Evolutionary conservation across 2,329 filamentous ascomycete species (phyloP), one percentile per base, ranked within the genome.

Genomic region (Zopfia rhizophila): DNA sequence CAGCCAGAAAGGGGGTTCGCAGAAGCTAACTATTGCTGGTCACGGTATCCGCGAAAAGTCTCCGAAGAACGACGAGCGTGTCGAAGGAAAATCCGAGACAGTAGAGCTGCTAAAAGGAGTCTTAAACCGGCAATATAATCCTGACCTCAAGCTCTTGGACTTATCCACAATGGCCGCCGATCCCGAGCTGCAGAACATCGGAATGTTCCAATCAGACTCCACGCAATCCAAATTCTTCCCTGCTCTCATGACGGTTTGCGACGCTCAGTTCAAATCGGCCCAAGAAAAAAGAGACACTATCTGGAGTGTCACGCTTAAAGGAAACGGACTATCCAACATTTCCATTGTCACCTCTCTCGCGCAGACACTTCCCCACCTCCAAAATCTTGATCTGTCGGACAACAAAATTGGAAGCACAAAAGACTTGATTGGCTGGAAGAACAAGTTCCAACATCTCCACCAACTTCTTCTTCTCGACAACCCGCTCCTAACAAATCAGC

Each of bases 191-290:
- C 78, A 85, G 41, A 78, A 82, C 29, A 85, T 91, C 72, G 89
- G 89, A 25, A 88, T 93, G 62, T 91, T 96, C 67, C 82, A 85
- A 51, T 84, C 78, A 48, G 83, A 82, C 47, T 84, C 87, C 3
- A 86, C 86, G 1, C 85, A 89, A 32, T 83, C 88, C 53, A 99
- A 97, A 70, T 89, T 96, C 52, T 97, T 97, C 74, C 90, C 89
- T 39, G 93, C 90, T 1, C 79, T 97, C 51, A 96, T 97, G 89
- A 85, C 84, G 48, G 86, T 97, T 33, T 91, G 90, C 68, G 86
- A 95, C 40, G 77, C 84, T 50, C 82, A 88, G 13, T 96, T 96
- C 75, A 86, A 87, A 56, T 86, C 82, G 2, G 67, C 82, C 10
- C 79, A 87, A 49, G 86, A 88, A 37, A 92, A 92, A 69, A 82